Conservation (phyloP, 2,329 filamentous ascomycete species). For the Cordyceps fumosorosea region DNA sequence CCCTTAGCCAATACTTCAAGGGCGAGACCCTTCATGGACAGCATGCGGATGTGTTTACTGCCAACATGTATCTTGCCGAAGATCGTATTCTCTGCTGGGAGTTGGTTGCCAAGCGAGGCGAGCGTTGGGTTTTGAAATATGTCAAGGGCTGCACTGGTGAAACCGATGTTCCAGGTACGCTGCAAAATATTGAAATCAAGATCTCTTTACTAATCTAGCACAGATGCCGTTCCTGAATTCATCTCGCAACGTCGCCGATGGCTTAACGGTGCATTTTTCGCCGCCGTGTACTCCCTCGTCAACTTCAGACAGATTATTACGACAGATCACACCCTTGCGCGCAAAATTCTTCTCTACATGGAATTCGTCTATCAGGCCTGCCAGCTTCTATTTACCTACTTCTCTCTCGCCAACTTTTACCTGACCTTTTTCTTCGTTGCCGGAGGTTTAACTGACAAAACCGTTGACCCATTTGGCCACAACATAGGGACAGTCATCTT, state of each 20-base stretch:
- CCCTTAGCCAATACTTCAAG: slow-evolving; percentile 97
- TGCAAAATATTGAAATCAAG: background rate
- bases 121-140: slow-evolving; percentile 96
- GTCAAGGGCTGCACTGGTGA: slow-evolving; percentile 95
- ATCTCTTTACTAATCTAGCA: background rate
- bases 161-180: slow-evolving; percentile 90
- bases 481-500: slow-evolving; percentile 81
- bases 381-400: slow-evolving; percentile 91
- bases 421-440: slow-evolving; percentile 98
- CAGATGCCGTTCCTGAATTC: slow-evolving; percentile 89
- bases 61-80: slow-evolving; percentile 91
- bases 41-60: slow-evolving; percentile 93
- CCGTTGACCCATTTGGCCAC: slow-evolving; percentile 86
- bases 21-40: slow-evolving; percentile 94
- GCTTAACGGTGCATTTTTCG: slow-evolving; percentile 98
- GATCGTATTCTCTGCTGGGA: slow-evolving; percentile 92
- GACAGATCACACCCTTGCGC: slow-evolving; percentile 83
- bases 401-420: slow-evolving; percentile 98
- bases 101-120: slow-evolving; percentile 86
- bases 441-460: slow-evolving; percentile 73
- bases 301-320: slow-evolving; percentile 90
- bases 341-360: slow-evolving; percentile 87
- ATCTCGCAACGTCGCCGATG: slow-evolving; percentile 93
- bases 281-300: slow-evolving; percentile 92
- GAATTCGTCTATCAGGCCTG: slow-evolving; percentile 95